These are phyloP conservation scores for Verruconis gallopava DNA, from an alignment of 2,329 filamentous ascomycete species.

Conservation along the genomic window DNA sequence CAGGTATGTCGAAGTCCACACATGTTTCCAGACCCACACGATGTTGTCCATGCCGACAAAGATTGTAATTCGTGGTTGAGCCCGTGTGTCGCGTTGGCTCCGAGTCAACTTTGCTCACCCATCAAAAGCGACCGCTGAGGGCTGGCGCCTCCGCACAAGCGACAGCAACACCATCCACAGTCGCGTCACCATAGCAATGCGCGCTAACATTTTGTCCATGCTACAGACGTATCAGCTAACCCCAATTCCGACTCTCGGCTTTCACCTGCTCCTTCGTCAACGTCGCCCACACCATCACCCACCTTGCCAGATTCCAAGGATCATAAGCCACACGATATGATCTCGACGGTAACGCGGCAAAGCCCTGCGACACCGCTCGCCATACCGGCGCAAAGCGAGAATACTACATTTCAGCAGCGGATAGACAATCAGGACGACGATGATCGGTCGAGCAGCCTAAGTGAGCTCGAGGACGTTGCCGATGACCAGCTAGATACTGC, in stretches of 20 bases:
- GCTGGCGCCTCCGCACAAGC: not conserved
- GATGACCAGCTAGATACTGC: conserved; percentile 32
- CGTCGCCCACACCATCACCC: not conserved
- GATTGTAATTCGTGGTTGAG: not conserved
- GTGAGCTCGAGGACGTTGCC: conserved; percentile 78
- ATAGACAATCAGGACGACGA: conserved; percentile 28
- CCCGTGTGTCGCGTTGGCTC: no score
- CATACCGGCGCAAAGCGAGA: not conserved
- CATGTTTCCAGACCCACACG: not conserved
- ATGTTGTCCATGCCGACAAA: not conserved
- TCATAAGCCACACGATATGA: conserved; percentile 5
- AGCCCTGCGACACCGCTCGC: not conserved
- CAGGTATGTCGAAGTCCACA: not conserved
- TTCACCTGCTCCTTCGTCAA: not conserved
- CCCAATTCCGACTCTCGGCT: not conserved
- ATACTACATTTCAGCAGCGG: not conserved
- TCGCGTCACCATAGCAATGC: not conserved
- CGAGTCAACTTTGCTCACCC: not conserved
- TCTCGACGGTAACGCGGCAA: conserved; percentile 7
- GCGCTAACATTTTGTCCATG: not conserved
- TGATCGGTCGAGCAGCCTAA: conserved; percentile 77
- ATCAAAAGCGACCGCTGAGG: not conserved
- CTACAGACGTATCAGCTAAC: not conserved
- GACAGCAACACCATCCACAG: not conserved
- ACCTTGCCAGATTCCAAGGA: not conserved